A percentile compares a stretch with the other conserved stretches of the same genome.
Conservation (phyloP, 169 alveolate genomes). For the Perkinsus marinus region DNA sequence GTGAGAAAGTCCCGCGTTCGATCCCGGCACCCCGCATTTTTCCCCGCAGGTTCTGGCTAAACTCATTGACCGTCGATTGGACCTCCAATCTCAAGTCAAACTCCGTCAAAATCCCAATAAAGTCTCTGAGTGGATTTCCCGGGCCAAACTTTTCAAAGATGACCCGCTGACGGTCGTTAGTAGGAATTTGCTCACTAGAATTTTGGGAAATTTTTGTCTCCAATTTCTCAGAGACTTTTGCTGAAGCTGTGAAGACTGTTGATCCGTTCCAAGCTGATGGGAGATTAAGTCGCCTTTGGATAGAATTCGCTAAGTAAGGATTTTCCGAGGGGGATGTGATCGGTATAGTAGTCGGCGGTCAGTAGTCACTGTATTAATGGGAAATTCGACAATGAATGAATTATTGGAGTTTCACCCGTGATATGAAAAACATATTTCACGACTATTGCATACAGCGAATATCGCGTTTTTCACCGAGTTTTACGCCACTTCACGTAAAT, state of each 20-base stretch:
- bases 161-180: conserved; percentile 17
- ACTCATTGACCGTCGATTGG: conserved; percentile 46
- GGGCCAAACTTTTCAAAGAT: conserved; percentile 37
- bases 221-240: conserved; percentile 33
- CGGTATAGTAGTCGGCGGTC: too few relatives aligned
- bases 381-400: too few relatives aligned
- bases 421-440: too few relatives aligned
- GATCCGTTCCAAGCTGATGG: conserved; percentile 55
- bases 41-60: conserved; percentile 31
- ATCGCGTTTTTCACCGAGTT: too few relatives aligned
- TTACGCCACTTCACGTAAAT: too few relatives aligned
- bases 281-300: conserved; percentile 45
- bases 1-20: background rate
- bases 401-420: too few relatives aligned
- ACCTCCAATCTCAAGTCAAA: conserved; percentile 40
- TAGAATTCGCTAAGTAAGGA: conserved; percentile 51
- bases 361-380: too few relatives aligned
- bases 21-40: background rate
- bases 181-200: background rate
- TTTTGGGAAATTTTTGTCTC: background rate
- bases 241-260: conserved; percentile 51
- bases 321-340: too few relatives aligned
- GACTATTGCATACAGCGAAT: too few relatives aligned
- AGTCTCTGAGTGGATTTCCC: conserved; percentile 56
- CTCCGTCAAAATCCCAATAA: conserved; percentile 55